Evolutionary conservation across 352 stramenopile species (phyloP), one percentile per base, ranked within the genome.

Genomic region (Globisporangium radiosum): DNA sequence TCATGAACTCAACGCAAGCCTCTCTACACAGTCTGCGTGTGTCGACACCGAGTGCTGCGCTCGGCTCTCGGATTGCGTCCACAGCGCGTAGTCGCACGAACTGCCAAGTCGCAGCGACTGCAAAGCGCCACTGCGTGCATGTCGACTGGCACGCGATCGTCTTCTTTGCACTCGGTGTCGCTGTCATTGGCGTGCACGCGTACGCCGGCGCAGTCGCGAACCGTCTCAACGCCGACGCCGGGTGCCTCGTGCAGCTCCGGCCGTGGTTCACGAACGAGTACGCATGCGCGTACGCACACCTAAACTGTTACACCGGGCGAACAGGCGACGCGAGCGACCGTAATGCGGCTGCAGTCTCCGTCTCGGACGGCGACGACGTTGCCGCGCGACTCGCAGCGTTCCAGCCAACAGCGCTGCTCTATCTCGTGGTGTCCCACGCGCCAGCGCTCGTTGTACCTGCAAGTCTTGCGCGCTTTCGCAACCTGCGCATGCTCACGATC

Each of bases 351-450:
- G 25, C 25, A 3, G 25, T 3, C 25, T 33, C 25, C 25, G 25
- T 57, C 1, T 47, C n/a, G 37, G 13, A 57, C 1, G 43, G 36
- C 11, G 19, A 49, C 5, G n/a, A 63, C 10, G 42, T 54, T 3
- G 25, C n/a, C 13, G 17, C 43, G 38, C 47, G 8, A 36, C 44
- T 43, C 36, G 70, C 40, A 4, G 45, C 42, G 4, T 45, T 75
- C 8, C 9, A 70, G 17, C 11, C 58, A 0, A 59, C 8, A 9
- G 50, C 52, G 9, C 49, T 75, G 7, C 39, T 56, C 4, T 62
- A 53, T 14, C 25, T 75, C n/a, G 47, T 64, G 19, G 14, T 75
- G 36, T 68, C 62, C 8, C 57, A 71, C 40, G 69, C 60, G 25
- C 17, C 45, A 19, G 50, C 58, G 5, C 50, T 74, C 0, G 51